Evolutionary conservation across 78 protist species (phyloP).

Genomic region (Acrasis kona): DNA sequence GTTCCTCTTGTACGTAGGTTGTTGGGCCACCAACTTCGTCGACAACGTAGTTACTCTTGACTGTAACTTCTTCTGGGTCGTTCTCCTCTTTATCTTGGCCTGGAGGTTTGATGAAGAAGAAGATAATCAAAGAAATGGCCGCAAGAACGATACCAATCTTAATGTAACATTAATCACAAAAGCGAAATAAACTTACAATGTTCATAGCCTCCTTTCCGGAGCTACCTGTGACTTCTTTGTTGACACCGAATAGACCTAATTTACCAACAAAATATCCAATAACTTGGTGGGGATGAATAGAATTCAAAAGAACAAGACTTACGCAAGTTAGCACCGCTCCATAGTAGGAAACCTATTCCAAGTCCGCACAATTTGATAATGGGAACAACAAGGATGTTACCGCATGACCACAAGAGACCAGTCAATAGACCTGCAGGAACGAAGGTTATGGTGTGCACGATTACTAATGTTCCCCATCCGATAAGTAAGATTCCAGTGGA

Average conservation of each 20-base stretch:
- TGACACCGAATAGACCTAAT: constrained; percentile 55
- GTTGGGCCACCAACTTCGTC: not conserved
- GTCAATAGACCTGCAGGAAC: constrained; percentile 41
- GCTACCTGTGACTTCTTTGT: constrained; percentile 22
- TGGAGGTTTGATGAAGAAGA: constrained; percentile 3
- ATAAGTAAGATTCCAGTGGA: constrained; percentile 23
- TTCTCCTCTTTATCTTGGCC: not conserved
- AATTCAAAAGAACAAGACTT: no score
- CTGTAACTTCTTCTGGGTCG: not conserved
- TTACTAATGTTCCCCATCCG: constrained; percentile 3
- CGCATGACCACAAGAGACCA: constrained; percentile 46
- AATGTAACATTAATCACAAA: no score
- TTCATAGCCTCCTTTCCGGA: constrained; percentile 1
- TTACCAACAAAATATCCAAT: constrained; percentile 48
- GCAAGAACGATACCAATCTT: constrained; percentile 33
- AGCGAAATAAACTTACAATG: no score
- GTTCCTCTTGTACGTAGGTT: not conserved
- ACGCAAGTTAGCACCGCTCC: constrained; percentile 55
- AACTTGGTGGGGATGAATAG: no score
- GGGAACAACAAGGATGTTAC: constrained; percentile 57
- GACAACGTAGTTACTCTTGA: not conserved
- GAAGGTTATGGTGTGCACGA: constrained; percentile 8
- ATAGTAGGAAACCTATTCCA: constrained; percentile 60
- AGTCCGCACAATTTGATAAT: constrained; percentile 61
- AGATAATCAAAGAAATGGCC: not conserved